phyloP scores from a whole-genome alignment of 2,329 filamentous ascomycete species.

The Arthrobotrys megalospora region DNA sequence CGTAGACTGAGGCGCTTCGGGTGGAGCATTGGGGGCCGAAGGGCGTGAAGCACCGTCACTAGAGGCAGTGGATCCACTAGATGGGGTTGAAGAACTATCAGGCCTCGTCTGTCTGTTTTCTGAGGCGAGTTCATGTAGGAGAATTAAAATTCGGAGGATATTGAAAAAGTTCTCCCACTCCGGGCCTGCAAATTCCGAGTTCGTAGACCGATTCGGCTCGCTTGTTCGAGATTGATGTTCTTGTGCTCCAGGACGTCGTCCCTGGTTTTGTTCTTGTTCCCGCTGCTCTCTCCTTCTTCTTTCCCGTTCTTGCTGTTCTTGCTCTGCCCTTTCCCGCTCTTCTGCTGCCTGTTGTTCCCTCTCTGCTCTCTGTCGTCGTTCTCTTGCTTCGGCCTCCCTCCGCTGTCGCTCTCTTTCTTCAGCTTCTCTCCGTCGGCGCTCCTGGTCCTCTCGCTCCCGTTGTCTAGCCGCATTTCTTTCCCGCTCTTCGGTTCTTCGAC shows the following conservation, averaged over 20 bases:
- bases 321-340: not conserved
- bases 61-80: not conserved
- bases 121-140: not conserved
- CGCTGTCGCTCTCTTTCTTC: constrained; percentile 24
- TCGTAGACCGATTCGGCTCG: not conserved
- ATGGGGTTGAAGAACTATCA: constrained; percentile 1
- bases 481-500: constrained; percentile 36
- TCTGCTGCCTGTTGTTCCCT: not conserved
- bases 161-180: constrained; percentile 12
- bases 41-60: not conserved
- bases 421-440: constrained; percentile 19
- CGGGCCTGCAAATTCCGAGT: not conserved
- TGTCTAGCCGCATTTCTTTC: constrained; percentile 31
- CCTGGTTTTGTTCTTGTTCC: constrained; percentile 13
- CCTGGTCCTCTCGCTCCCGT: constrained; percentile 18
- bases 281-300: not conserved
- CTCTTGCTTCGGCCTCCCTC: constrained; percentile 18
- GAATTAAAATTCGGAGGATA: constrained; percentile 7
- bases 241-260: not conserved
- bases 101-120: not conserved
- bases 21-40: constrained; percentile 3
- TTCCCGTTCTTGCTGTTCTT: constrained; percentile 17
- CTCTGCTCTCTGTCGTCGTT: constrained; percentile 18
- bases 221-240: not conserved
- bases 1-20: not conserved